Base-by-base conservation (phyloP, 345 rosid species). In the Odontarrhena argentea region DNA sequence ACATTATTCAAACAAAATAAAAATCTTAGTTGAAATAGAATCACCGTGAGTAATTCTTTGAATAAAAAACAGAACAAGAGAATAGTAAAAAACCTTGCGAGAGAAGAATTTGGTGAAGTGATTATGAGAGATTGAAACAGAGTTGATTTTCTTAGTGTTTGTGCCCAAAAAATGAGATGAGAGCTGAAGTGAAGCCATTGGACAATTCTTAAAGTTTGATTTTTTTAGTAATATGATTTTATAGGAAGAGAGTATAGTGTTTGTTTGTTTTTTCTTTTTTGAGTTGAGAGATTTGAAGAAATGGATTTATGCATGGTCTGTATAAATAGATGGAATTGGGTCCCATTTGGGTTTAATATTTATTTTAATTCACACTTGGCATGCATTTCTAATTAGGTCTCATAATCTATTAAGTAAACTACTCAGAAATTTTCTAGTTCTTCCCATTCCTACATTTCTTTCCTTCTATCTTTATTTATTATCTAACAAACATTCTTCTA, bases 171-270 rank as follows among this genome's bases (percentile, higher is more conserved):
- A 74, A 38, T 15, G 44, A 60, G 77, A 67, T 32, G 73, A 45
- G 0, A 60, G 14, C 22, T 54, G 77, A 22, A 74, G 43, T 6
- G 77, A 74, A 0, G 77, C 53, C 77, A 74, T 74, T 67, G 40
- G 28, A 65, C 22, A 18, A 18, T 18, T 18, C 22, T 18, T 18
- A 18, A 18, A 18, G 22, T 18, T 18, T 18, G 22, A 18, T 18
- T 18, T 18, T 18, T 18, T 18, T 18, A 18, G 22, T 18, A 18
- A 18, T 18, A 18, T 18, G 22, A 18, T 18, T 18, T 18, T 18
- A 18, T 18, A 18, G 22, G 22, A 18, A 18, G 22, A 18, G 15
- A 14, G 12, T 52, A 40, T 5, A 26, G 36, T 32, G 42, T n/a
- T 34, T 6, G 26, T 3, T 12, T n/a, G 8, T 13, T 13, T 32